phyloP scores from a whole-genome alignment of 2,329 filamentous ascomycete genomes.

The Colletotrichum orbiculare region DNA sequence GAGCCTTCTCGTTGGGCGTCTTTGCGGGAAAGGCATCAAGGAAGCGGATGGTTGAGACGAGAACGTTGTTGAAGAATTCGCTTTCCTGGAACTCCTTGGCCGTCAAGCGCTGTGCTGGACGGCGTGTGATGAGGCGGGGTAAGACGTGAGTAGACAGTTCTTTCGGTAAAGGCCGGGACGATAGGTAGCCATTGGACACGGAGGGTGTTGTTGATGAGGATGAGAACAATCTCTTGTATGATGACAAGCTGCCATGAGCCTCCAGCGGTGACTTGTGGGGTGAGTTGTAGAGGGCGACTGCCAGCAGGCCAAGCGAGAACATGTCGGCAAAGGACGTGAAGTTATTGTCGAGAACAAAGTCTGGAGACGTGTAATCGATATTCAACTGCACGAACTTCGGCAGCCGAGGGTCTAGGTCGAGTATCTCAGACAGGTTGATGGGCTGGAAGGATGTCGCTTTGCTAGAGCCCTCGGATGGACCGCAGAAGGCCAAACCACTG shows the following conservation, averaged over 20 bases:
- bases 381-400: constrained; percentile 87
- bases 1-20: constrained; percentile 87
- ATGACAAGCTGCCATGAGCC: constrained; percentile 80
- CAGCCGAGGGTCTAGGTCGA: constrained; percentile 87
- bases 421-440: constrained; percentile 83
- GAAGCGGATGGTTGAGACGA: constrained; percentile 96
- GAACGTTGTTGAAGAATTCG: constrained; percentile 95
- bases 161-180: constrained; percentile 80
- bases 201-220: constrained; percentile 84
- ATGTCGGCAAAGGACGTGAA: constrained; percentile 87
- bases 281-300: constrained; percentile 92
- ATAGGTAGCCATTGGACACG: constrained; percentile 85
- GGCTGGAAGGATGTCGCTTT: constrained; percentile 81
- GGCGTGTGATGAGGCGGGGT: constrained; percentile 85
- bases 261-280: constrained; percentile 90
- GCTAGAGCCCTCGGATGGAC: constrained; percentile 80
- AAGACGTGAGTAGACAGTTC: constrained; percentile 82
- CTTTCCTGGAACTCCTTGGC: constrained; percentile 94
- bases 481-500: constrained; percentile 90
- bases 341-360: constrained; percentile 93
- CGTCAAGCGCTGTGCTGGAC: constrained; percentile 87
- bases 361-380: constrained; percentile 92
- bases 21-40: constrained; percentile 92
- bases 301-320: constrained; percentile 91
- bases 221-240: constrained; percentile 86